Base-by-base conservation (phyloP, 1,139 yeast genomes). In the Eremothecium cymbalariae region DNA sequence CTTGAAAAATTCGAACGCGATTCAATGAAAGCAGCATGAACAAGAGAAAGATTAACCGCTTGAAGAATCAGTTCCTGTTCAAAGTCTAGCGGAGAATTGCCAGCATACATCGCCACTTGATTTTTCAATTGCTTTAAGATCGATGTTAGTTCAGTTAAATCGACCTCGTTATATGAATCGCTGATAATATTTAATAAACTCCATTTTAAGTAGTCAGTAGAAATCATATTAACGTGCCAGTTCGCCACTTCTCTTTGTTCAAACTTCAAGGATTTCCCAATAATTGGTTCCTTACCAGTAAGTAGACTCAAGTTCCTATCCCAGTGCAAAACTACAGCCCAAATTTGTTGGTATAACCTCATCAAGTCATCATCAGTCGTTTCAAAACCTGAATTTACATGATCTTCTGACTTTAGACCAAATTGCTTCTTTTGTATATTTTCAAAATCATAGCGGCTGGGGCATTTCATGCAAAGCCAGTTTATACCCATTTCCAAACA, bases 311-410 rank as follows among this genome's bases (percentile, higher is more conserved):
- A 36, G 25, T 55, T 55, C 28, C 60, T 47, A 32, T 55, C 60
- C 58, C 57, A 53, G 33, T 34, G 45, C 12, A 55, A 22, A 9
- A 52, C 46, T 21, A 45, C 44, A n/a, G 46, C 31, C 58, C 59
- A 55, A n/a, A 53, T 44, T 31, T 36, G 41, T 28, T 39, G 42
- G 28, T 41, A 49, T 4, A 48, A 18, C 11, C 28, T 37, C 4
- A 36, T 14, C n/a, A 16, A 9, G 4, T 18, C 21, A n/a, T 27
- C 21, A 16, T 17, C 17, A 8, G n/a, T 18, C n/a, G n/a, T n/a
- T 16, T 27, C 30, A 3, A 14, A n/a, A n/a, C 17, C 21, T 9
- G 15, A 11, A 5, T 16, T 4, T 16, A n/a, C 30, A n/a, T n/a
- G 15, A 5, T 14, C 21, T n/a, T n/a, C 21, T n/a, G 21, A 27